Evolutionary conservation across 805 yeast genomes (phyloP), one percentile per base, ranked within the genome.

Genomic region (Yarrowia osloensis): DNA sequence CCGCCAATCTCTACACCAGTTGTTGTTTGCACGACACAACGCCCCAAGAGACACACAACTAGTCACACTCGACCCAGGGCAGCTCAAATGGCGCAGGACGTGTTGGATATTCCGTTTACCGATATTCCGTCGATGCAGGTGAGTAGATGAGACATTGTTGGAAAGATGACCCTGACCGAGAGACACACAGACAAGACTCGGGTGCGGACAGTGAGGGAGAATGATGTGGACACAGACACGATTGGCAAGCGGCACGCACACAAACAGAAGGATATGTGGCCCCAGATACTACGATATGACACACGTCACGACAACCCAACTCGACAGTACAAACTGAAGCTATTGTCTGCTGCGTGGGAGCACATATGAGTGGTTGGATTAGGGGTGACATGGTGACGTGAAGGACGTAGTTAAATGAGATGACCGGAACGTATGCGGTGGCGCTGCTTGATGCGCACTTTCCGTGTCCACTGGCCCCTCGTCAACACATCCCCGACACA

Each of bases 81-180:
- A 50, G 28, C 29, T 39, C 35, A 29, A 61, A 61, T 61, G 66
- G 66, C 66, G 33, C 66, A 61, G 54, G 66, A 61, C 54, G 54
- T 61, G 52, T 46, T 61, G 52, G 66, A 61, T 44, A 46, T 61
- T 46, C 66, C 66, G 33, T 61, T 61, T 35, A 61, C 66, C 40
- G 54, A 61, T 35, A 61, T 61, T 61, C 66, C 66, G 44, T 61
- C 66, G 42, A 61, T 61, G 52, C 66, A 61, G 44, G 66, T 61
- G 54, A 61, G 66, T 61, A 39, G 21, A 19, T 31, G 42, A 33
- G 42, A 31, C 42, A 22, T 5, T n/a, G 42, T n/a, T n/a, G n/a
- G n/a, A n/a, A n/a, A n/a, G n/a, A n/a, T n/a, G n/a, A n/a, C n/a
- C n/a, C n/a, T n/a, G n/a, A n/a, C n/a, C n/a, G n/a, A n/a, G n/a